Evolutionary conservation across 169 alveolate genomes (phyloP).

Genomic region (Eimeria mitis): DNA sequence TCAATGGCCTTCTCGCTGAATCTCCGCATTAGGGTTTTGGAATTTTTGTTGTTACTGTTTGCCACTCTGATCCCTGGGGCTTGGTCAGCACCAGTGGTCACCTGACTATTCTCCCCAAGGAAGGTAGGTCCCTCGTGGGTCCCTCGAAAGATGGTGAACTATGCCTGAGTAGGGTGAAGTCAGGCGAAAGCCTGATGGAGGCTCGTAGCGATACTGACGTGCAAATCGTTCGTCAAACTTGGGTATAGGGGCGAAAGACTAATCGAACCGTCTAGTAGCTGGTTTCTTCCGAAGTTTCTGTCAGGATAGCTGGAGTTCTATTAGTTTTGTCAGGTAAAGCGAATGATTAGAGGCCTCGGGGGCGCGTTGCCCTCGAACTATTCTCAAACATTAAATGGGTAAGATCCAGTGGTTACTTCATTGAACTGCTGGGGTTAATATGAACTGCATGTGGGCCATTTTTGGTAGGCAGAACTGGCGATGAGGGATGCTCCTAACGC

Average conservation of each 20-base stretch:
- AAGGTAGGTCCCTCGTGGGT: not conserved
- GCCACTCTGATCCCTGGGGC: not conserved
- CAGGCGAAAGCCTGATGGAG: slow-evolving; percentile 91
- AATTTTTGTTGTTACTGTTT: not conserved
- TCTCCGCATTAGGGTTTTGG: not conserved
- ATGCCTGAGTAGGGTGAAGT: no score
- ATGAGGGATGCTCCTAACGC: slow-evolving; percentile 96
- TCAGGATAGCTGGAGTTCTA: slow-evolving; percentile 95
- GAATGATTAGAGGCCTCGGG: slow-evolving; percentile 92
- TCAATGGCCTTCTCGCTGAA: not conserved
- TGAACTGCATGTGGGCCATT: slow-evolving; percentile 95
- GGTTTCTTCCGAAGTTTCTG: slow-evolving; percentile 97
- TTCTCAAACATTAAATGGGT: slow-evolving; percentile 80
- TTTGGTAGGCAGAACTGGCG: slow-evolving; percentile 96
- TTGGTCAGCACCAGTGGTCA: slow-evolving; percentile 19
- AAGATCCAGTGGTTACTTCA: slow-evolving; percentile 67
- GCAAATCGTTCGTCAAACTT: slow-evolving; percentile 95
- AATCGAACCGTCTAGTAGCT: slow-evolving; percentile 97
- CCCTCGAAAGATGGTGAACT: no score
- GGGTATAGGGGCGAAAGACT: slow-evolving; percentile 97
- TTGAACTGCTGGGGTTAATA: slow-evolving; percentile 87
- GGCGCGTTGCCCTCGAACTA: not conserved
- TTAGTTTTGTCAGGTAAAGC: slow-evolving; percentile 93
- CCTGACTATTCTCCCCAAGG: no score
- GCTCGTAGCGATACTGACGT: slow-evolving; percentile 95